Base-by-base conservation (phyloP, 2,329 filamentous ascomycete genomes). In the Pezicula rhizophila region DNA sequence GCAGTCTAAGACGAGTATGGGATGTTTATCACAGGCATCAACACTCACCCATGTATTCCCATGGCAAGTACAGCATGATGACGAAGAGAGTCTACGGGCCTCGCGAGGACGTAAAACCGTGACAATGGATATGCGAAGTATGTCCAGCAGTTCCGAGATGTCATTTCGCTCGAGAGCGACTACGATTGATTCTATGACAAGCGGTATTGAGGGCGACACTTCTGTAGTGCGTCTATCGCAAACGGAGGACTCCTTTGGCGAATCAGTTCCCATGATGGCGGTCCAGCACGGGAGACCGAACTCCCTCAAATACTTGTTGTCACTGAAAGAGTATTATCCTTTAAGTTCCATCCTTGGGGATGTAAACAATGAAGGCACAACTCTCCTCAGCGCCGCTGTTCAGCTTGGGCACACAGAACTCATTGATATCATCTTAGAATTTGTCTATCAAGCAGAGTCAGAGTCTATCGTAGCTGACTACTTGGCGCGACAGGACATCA, bases 201-300 rank as follows among this genome's bases (percentile, higher is more conserved):
- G 84, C 62, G 83, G 79, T 1, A 75, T 92, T 8, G 90, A 95
- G 66, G 89, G 88, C 2, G 92, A 96, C 63, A 86, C 86, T 1
- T 96, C 91, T 1, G 85, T 92, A 47, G 86, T 91, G 63, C 81
- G 82, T 28, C 71, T 92, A 2, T 79, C 85, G 1, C 85, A 87
- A 63, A 91, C 87, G 1, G 79, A 82, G 52, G 75, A 85, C 59
- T 71, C 75, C 0, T 73, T 75, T 35, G 93, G 93, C 5, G 89
- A 96, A 64, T 96, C 92, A 1, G 77, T 97, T 7, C 76, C 80
- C 12, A 92, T 92, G 88, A 91, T 92, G 86, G 86, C 87, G 1
- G 76, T 92, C 23, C 85, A 90, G 58, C 77, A 83, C 52, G 80
- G 81, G 48, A 85, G 87, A 57, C 75, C 82, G 2, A 82, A 85